These are phyloP conservation scores for Pseudogymnoascus sp. DNA, from an alignment of 2,329 filamentous ascomycete genomes.

Conservation along the genomic window DNA sequence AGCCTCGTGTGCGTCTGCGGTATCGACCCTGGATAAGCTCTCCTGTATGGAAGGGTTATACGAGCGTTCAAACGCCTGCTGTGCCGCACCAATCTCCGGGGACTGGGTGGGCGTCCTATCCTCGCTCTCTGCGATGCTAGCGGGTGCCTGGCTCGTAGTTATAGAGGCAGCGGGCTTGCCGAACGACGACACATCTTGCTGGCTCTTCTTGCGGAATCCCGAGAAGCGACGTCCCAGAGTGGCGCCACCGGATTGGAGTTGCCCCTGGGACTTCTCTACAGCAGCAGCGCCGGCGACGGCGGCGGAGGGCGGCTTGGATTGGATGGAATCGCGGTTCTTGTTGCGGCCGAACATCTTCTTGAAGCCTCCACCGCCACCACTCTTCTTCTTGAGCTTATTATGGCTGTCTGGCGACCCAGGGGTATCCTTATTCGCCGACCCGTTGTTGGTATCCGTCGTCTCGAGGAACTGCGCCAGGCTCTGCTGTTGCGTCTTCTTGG, in stretches of 20 bases:
- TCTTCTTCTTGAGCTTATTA: conserved; percentile 49
- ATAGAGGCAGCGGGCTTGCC: conserved; percentile 15
- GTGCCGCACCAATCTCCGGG: conserved; percentile 24
- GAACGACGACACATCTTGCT: background rate
- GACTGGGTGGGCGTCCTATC: conserved; percentile 20
- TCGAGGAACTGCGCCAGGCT: background rate
- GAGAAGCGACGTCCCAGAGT: conserved; percentile 33
- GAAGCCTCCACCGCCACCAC: conserved; percentile 38
- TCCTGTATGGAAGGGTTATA: conserved; percentile 40
- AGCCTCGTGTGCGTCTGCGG: conserved; percentile 49
- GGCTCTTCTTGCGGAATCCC: conserved; percentile 31
- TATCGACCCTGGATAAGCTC: conserved; percentile 51
- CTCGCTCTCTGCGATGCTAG: conserved; percentile 22
- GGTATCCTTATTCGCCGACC: background rate
- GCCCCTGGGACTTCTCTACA: conserved; percentile 37
- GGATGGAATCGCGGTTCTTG: conserved; percentile 42
- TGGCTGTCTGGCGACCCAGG: conserved; percentile 22
- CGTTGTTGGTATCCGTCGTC: background rate
- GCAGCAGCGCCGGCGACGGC: conserved; percentile 45
- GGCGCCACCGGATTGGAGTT: conserved; percentile 21
- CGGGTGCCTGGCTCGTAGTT: conserved; percentile 16
- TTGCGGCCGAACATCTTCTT: conserved; percentile 57
- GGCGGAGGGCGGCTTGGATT: conserved; percentile 36
- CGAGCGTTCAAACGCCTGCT: conserved; percentile 27
- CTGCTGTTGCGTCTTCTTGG: background rate